A percentile compares a stretch with the other conserved stretches of the same genome.
Evolutionary conservation across 1,284 basidiomycete species (phyloP).

Genomic region (Gastroboletus turbinatus): DNA sequence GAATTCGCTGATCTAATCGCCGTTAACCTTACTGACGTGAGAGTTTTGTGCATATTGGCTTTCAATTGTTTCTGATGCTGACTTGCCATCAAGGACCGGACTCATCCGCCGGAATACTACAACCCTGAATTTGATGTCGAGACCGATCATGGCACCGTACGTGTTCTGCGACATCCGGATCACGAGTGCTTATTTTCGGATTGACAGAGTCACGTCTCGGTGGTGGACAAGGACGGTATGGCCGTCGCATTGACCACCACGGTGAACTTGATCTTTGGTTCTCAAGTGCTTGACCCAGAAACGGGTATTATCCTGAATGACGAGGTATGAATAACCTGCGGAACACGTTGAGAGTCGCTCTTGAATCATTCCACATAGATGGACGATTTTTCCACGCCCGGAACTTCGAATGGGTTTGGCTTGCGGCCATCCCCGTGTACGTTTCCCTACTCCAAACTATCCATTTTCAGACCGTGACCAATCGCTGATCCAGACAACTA

Average conservation of each 20-base stretch:
- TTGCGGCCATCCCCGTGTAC: constrained; percentile 82
- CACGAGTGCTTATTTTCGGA: constrained; percentile 3
- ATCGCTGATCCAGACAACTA: constrained; percentile 66
- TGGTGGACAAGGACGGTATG: constrained; percentile 82
- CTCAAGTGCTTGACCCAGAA: constrained; percentile 75
- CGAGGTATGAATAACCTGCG: constrained; percentile 46
- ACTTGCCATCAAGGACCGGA: constrained; percentile 58
- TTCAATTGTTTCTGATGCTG: constrained; percentile 11
- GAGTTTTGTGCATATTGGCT: constrained; percentile 26
- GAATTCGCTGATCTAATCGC: constrained; percentile 62
- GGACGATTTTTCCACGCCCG: constrained; percentile 89
- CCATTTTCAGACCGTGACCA: constrained; percentile 2
- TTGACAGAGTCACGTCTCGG: constrained; percentile 74
- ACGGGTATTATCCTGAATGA: constrained; percentile 91
- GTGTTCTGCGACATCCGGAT: constrained; percentile 24
- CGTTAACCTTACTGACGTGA: constrained; percentile 77
- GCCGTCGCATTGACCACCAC: constrained; percentile 85
- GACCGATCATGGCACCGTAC: constrained; percentile 84
- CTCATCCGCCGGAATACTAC: constrained; percentile 82
- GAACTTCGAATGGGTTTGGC: constrained; percentile 79
- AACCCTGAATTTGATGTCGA: constrained; percentile 77
- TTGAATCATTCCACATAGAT: constrained; percentile 43
- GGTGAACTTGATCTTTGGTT: constrained; percentile 88
- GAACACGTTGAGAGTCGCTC: not conserved
- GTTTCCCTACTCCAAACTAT: constrained; percentile 17